Conservation (phyloP, 192 early-diverging fungal species). For the Coemansia sp. region DNA sequence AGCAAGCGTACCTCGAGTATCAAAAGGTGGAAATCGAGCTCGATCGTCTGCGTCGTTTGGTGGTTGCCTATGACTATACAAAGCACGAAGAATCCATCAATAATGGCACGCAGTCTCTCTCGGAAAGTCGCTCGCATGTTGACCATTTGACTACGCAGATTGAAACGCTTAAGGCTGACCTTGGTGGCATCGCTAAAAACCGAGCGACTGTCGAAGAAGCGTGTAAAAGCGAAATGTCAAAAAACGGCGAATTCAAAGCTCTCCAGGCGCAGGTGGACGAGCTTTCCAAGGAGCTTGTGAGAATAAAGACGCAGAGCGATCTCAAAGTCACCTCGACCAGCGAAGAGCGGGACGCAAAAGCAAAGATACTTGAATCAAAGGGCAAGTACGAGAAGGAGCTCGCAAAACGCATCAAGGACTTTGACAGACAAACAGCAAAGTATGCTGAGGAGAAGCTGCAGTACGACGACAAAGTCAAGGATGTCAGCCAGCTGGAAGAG, state of each 20-base stretch:
- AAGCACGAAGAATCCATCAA: conserved; percentile 63
- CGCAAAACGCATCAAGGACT: conserved; percentile 24
- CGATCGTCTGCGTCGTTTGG: conserved; percentile 74
- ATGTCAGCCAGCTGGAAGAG: conserved; percentile 63
- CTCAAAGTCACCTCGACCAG: conserved; percentile 71
- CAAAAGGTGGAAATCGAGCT: conserved; percentile 91
- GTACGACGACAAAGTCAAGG: conserved; percentile 47
- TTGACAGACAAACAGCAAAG: conserved; percentile 26
- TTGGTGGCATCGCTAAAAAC: conserved; percentile 63
- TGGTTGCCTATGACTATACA: conserved; percentile 83
- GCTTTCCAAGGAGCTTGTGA: conserved; percentile 74
- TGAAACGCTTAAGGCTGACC: conserved; percentile 61
- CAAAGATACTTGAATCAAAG: conserved; percentile 33
- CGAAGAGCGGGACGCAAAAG: conserved; percentile 65
- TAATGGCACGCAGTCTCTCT: conserved; percentile 36
- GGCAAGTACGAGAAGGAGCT: conserved; percentile 34
- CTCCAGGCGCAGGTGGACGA: conserved; percentile 76
- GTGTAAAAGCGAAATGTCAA: conserved; percentile 57
- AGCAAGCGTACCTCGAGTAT: conserved; percentile 86
- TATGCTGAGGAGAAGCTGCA: conserved; percentile 43
- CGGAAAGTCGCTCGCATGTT: conserved; percentile 33
- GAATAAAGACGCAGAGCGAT: conserved; percentile 79
- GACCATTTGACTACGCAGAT: conserved; percentile 42
- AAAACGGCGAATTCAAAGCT: conserved; percentile 64
- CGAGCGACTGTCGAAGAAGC: conserved; percentile 53